phyloP scores from a whole-genome alignment of 495 filamentous ascomycete genomes.

The Penicillium subrubescens region DNA sequence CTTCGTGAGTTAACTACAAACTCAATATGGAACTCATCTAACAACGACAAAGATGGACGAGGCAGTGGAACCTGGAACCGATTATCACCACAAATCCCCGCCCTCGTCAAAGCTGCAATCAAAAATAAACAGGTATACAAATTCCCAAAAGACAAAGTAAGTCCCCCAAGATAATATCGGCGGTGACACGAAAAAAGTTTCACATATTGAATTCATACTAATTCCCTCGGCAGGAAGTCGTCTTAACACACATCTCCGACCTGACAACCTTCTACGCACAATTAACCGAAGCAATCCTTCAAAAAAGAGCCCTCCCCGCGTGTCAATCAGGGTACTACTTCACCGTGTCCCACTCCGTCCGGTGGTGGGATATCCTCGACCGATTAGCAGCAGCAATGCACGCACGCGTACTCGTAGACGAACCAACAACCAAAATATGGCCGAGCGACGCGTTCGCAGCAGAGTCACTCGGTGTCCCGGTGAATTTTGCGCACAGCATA shows the following conservation, averaged over 20 bases:
- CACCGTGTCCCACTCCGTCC: neutral
- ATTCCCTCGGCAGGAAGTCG: neutral
- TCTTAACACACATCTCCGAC: constrained; percentile 10
- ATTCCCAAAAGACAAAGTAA: neutral
- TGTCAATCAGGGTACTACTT: neutral
- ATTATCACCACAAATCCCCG: neutral
- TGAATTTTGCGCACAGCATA: neutral
- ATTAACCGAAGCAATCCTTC: constrained; percentile 8
- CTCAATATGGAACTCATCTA: neutral
- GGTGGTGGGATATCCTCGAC: constrained; percentile 3
- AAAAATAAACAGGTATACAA: neutral
- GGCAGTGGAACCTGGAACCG: constrained; percentile 1
- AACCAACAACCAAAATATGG: neutral
- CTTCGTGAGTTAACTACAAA: neutral
- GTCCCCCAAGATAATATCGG: neutral
- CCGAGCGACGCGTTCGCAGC: neutral
- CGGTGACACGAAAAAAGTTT: no score
- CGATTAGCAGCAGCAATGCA: neutral
- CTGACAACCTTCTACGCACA: constrained; percentile 7
- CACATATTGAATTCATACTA: neutral
- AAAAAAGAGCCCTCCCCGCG: neutral
- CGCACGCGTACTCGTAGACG: neutral
- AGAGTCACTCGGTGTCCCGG: neutral
- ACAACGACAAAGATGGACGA: neutral
- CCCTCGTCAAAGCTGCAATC: neutral